Base-by-base conservation (phyloP, 2,329 filamentous ascomycete genomes). In the Metarhizium anisopliae region DNA sequence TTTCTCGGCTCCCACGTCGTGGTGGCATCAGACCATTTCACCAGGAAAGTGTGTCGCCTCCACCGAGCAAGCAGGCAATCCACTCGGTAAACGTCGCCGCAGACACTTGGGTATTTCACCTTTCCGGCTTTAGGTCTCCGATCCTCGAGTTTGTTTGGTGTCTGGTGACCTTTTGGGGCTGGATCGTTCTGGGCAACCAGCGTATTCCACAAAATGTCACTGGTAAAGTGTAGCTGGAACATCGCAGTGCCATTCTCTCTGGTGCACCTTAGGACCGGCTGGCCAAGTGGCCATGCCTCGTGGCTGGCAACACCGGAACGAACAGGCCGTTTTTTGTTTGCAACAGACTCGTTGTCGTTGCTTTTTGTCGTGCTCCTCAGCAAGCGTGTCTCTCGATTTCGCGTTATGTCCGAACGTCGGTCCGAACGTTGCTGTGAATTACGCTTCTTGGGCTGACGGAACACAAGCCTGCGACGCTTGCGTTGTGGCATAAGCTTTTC, bases 211-310 rank as follows among this genome's bases (percentile, higher is more conserved):
- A 38, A 14, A 38, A 14, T 38, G 14, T 38, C 36, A 14, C 36
- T 38, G 14, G 36, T 38, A 38, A 38, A 38, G 8, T 38, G 36
- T 38, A 38, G 14, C 14, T 52, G 10, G 42, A 54, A 54, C 16
- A 25, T 54, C 10, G 52, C 52, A 20, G 18, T 54, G 42, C 52
- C n/a, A 35, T 54, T 54, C 8, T 54, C 52, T 54, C 45, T 18
- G 32, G 16, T 45, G 52, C 52, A 25, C 20, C 49, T 54, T 13
- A 54, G 52, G 42, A 50, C 30, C 11, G 52, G 18, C 20, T 54
- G 42, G 45, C 42, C 18, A 54, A 50, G 45, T 47, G n/a, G 30
- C 45, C 45, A 47, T 49, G 36, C 43, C 43, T 54, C 45, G 18
- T 54, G 38, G 52, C 52, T 54, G 18, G 30, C 45, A 20, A 54